phyloP scores from a whole-genome alignment of 345 rosid species.

The Lepidium didymum region DNA sequence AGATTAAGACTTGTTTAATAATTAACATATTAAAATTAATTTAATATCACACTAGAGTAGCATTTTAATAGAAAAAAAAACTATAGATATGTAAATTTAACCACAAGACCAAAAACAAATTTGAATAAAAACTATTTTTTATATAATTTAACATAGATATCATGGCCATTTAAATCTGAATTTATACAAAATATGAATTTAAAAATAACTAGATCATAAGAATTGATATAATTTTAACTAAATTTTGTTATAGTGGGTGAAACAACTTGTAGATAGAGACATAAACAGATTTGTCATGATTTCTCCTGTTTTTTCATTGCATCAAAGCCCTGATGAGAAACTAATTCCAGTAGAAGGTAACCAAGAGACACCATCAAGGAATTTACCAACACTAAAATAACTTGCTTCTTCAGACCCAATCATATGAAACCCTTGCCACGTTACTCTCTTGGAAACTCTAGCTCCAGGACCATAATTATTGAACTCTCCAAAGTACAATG shows the following conservation, averaged over 20 bases:
- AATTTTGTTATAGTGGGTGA: too few species aligned
- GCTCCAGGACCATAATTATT: constrained; percentile 59
- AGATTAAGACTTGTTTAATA: too few species aligned
- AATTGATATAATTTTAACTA: too few species aligned
- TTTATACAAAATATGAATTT: neutral
- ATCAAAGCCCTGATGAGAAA: constrained; percentile 25
- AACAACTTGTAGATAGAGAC: too few species aligned
- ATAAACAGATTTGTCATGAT: neutral
- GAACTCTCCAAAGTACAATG: constrained; percentile 76
- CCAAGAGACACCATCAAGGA: constrained; percentile 71
- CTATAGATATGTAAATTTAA: too few species aligned
- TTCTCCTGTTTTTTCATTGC: neutral
- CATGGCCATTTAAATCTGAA: neutral
- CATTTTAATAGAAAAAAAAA: too few species aligned
- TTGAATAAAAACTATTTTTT: too few species aligned
- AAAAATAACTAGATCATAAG: too few species aligned
- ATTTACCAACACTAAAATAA: constrained; percentile 59
- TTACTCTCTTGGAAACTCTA: constrained; percentile 48
- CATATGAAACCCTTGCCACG: constrained; percentile 60
- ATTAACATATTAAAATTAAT: too few species aligned
- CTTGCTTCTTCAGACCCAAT: constrained; percentile 53
- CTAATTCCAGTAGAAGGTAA: constrained; percentile 58
- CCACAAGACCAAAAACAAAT: too few species aligned
- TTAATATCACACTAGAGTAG: too few species aligned
- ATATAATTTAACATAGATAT: too few species aligned